Base-by-base conservation (phyloP, 176 grass and related monocot genomes). In the Poa annua region DNA sequence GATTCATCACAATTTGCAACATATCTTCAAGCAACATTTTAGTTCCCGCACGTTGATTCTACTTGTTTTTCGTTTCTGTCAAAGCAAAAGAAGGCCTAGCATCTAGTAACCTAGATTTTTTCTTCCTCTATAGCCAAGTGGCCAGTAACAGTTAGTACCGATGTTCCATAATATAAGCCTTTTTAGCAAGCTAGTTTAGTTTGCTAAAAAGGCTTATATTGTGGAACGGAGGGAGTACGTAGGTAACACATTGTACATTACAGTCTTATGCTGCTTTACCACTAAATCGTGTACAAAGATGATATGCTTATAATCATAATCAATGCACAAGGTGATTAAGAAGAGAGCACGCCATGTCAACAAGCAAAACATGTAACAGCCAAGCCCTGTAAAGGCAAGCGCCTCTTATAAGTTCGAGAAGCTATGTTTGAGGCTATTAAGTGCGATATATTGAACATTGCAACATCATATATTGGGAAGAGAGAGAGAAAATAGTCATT, bases 61-160 rank as follows among this genome's bases (percentile, higher is more conserved):
- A 41, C 2, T 19, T 64, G 4, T 4, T 32, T 26, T 13, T 14
- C 2, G 8, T 42, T 11, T 78, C 42, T 53, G 33, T 63, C 21
- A 35, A 45, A 24, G 62, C 4, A 20, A 72, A 54, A 34, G 34
- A 79, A 22, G 10, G 12, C 5, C 41, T 19, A 85, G 7, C 32
- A 80, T n/a, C 3, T 35, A 67, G 16, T 12, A 33, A 66, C 44
- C 75, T 15, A 65, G 20, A 54, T 41, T 52, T 29, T 11, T 54
- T 3, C 9, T 61, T 65, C 74, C 25, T 83, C 17, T 24, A 78
- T 63, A 84, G 74, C 26, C 68, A 71, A 53, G 51, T 13, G 67
- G 1, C 47, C 20, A 17, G 41, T 7, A 33, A 69, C n/a, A 62
- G 29, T 29, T 29, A n/a, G n/a, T n/a, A n/a, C n/a, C n/a, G n/a